These are phyloP conservation scores for Sphaceloma murrayae DNA, from an alignment of 2,329 filamentous ascomycete genomes.

Conservation along the genomic window DNA sequence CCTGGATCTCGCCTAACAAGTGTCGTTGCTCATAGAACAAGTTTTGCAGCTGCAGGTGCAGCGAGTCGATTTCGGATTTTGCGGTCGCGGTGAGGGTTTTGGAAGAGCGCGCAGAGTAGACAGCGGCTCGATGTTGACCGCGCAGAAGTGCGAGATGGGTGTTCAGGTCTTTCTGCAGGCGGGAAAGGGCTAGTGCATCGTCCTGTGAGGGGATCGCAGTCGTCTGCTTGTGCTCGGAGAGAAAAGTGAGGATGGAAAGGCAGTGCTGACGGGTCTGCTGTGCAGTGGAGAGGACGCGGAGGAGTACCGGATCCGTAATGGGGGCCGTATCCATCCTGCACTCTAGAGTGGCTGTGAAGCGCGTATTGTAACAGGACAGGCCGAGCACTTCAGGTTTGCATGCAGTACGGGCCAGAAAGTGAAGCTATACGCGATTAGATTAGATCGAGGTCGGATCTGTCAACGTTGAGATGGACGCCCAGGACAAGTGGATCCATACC, in stretches of 20 bases:
- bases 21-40: conserved; percentile 93
- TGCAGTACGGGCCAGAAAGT: too few species aligned
- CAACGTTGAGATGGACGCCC: neutral
- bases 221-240: conserved; percentile 37
- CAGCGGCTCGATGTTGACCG: conserved; percentile 70
- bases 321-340: conserved; percentile 6
- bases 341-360: neutral
- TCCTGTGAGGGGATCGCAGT: conserved; percentile 40
- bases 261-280: conserved; percentile 63
- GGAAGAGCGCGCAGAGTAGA: conserved; percentile 71
- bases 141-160: conserved; percentile 72
- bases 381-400: neutral
- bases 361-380: neutral
- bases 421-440: neutral
- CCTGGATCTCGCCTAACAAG: conserved; percentile 77
- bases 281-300: conserved; percentile 62
- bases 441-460: too few species aligned
- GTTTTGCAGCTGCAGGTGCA: conserved; percentile 91
- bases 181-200: conserved; percentile 52
- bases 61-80: conserved; percentile 78
- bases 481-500: neutral
- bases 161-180: conserved; percentile 69
- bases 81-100: conserved; percentile 80
- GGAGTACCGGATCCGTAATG: conserved; percentile 56
- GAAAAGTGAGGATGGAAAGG: conserved; percentile 47